Evolutionary conservation across 2,329 filamentous ascomycete genomes (phyloP).

Genomic region (Metarhizium sp.): DNA sequence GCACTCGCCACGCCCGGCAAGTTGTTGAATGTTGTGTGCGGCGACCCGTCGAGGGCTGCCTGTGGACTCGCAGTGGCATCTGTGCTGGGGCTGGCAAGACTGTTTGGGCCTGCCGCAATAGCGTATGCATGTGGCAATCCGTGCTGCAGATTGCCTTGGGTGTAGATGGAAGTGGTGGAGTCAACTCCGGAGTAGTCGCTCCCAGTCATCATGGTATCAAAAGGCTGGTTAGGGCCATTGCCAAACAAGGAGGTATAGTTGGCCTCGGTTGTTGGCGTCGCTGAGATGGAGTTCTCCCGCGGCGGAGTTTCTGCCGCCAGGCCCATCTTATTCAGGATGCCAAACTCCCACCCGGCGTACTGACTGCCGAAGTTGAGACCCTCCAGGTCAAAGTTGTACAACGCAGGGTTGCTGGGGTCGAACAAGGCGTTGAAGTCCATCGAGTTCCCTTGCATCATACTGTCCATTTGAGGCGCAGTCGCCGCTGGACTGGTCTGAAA

Average conservation of each 20-base stretch:
- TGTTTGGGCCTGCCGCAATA: conserved; percentile 53
- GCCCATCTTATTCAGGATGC: conserved; percentile 93
- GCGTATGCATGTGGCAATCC: conserved; percentile 57
- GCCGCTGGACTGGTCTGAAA: conserved; percentile 50
- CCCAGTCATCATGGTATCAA: conserved; percentile 36
- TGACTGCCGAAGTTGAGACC: conserved; percentile 85
- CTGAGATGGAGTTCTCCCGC: conserved; percentile 48
- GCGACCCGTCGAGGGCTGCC: conserved; percentile 47
- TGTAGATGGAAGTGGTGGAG: conserved; percentile 37
- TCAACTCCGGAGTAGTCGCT: conserved; percentile 46
- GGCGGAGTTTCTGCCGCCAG: conserved; percentile 63
- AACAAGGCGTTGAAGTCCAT: conserved; percentile 58
- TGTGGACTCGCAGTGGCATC: conserved; percentile 54
- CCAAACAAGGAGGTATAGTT: conserved; percentile 39
- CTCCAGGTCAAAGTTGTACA: conserved; percentile 94
- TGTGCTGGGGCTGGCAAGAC: conserved; percentile 54
- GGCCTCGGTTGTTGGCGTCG: conserved; percentile 26
- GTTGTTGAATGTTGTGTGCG: conserved; percentile 21
- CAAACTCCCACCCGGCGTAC: conserved; percentile 91
- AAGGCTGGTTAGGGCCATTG: conserved; percentile 40
- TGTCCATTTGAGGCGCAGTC: conserved; percentile 35
- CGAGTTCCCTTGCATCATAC: conserved; percentile 39
- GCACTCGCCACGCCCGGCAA: conserved; percentile 15
- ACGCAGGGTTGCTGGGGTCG: conserved; percentile 80
- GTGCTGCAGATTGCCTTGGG: conserved; percentile 50